Evolutionary conservation across 2,329 filamentous ascomycete genomes (phyloP).

Genomic region (Zymoseptoria tritici): DNA sequence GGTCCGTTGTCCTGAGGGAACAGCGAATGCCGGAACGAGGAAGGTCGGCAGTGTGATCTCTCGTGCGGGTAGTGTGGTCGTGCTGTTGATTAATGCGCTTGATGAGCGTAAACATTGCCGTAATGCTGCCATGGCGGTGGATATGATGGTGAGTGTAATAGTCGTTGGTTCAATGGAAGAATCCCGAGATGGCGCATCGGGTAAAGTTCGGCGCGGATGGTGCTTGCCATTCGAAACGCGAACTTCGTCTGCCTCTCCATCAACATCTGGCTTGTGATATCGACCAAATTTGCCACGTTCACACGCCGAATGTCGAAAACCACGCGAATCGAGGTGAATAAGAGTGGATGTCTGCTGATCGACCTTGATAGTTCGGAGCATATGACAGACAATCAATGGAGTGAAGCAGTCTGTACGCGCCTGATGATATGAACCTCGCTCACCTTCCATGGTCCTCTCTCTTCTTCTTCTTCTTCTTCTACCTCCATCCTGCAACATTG

Average conservation of each 20-base stretch:
- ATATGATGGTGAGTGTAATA: background rate
- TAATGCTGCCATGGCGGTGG: constrained; percentile 17
- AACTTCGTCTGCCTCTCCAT: background rate
- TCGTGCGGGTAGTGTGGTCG: constrained; percentile 4
- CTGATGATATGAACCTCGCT: background rate
- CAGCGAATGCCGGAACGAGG: constrained; percentile 62
- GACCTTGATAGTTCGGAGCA: background rate
- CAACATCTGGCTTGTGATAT: background rate
- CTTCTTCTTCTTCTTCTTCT: background rate
- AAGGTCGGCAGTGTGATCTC: constrained; percentile 52
- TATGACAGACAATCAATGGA: background rate
- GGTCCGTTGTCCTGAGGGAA: constrained; percentile 7
- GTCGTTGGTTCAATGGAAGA: background rate
- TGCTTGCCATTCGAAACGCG: background rate
- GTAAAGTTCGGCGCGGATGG: background rate
- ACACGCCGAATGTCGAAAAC: background rate
- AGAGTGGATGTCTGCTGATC: background rate
- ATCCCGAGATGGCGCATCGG: background rate
- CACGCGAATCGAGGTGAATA: background rate
- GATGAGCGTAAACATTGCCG: constrained; percentile 20
- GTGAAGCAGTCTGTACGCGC: background rate
- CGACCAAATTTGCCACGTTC: background rate
- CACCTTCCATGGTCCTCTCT: background rate
- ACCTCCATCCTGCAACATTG: background rate
- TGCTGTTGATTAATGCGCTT: constrained; percentile 12